A percentile compares a stretch with the other conserved stretches of the same genome.
Conservation (phyloP, 352 stramenopile genomes). For the Globisporangium middletonii region DNA sequence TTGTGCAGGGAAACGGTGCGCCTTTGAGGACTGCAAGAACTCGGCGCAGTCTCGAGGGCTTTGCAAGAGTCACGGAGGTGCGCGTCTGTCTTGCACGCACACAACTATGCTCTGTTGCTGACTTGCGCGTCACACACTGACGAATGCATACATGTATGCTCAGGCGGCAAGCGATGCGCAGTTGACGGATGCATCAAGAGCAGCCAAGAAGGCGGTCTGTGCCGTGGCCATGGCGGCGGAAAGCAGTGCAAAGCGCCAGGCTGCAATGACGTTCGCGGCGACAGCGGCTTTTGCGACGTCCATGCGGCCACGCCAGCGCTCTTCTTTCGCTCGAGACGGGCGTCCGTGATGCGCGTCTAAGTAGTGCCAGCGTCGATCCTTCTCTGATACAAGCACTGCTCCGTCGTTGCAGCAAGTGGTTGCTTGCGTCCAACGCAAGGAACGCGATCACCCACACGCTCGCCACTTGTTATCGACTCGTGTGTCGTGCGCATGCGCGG, state of each 20-base stretch:
- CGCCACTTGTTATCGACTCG: too few relatives aligned
- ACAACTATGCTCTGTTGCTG: background rate
- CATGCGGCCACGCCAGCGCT: background rate
- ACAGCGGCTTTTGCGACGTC: constrained; percentile 19
- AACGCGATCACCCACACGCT: too few relatives aligned
- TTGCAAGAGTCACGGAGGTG: constrained; percentile 85
- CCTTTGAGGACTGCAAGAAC: constrained; percentile 59
- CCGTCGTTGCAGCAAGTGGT: too few relatives aligned
- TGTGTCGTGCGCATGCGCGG: too few relatives aligned
- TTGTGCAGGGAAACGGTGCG: constrained; percentile 54
- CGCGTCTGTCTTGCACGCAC: background rate
- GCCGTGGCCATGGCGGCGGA: constrained; percentile 47
- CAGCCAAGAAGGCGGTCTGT: constrained; percentile 64
- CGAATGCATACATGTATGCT: background rate
- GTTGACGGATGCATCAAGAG: constrained; percentile 56
- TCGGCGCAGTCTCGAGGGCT: constrained; percentile 75
- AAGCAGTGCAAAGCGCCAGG: constrained; percentile 23
- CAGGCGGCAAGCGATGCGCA: constrained; percentile 65
- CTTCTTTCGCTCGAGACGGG: background rate
- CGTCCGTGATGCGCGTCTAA: too few relatives aligned
- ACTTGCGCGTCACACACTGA: background rate
- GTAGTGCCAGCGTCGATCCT: too few relatives aligned
- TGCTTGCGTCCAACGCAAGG: too few relatives aligned
- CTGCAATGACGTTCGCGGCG: constrained; percentile 24
- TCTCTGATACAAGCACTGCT: too few relatives aligned